These are phyloP conservation scores for Westerdykella ornata DNA, from an alignment of 2,329 filamentous ascomycete genomes.

Conservation along the genomic window DNA sequence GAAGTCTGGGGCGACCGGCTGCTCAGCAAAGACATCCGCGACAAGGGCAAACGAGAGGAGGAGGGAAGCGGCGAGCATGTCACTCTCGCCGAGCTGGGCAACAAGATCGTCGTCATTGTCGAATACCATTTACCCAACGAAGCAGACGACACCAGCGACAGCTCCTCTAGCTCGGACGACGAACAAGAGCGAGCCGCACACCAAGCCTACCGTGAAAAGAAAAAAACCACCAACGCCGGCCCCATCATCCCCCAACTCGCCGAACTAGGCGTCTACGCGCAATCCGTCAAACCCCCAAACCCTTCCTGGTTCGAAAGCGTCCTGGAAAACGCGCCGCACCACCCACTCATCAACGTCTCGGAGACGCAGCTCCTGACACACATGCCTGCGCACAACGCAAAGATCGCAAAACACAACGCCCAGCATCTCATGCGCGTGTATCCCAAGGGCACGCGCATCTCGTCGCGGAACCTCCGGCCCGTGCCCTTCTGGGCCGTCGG, in stretches of 20 bases:
- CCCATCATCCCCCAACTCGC: constrained; percentile 60
- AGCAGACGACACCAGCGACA: constrained; percentile 35
- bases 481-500: constrained; percentile 61
- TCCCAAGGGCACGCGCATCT: constrained; percentile 63
- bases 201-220: constrained; percentile 49
- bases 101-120: constrained; percentile 60
- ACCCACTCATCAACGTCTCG: constrained; percentile 64
- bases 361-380: constrained; percentile 53
- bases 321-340: constrained; percentile 49
- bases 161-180: constrained; percentile 31
- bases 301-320: constrained; percentile 57
- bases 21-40: constrained; percentile 51
- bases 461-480: constrained; percentile 57
- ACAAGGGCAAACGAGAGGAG: constrained; percentile 52
- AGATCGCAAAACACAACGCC: constrained; percentile 56
- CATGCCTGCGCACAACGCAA: constrained; percentile 43
- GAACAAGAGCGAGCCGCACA: constrained; percentile 46
- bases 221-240: constrained; percentile 43
- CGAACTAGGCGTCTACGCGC: constrained; percentile 60
- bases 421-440: constrained; percentile 63
- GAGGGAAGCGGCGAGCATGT: constrained; percentile 49
- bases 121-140: constrained; percentile 58
- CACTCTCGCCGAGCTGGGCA: constrained; percentile 52
- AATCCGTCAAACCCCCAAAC: constrained; percentile 61
- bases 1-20: constrained; percentile 57